Base-by-base conservation (phyloP, 768 basidiomycete genomes). In the Trametes meyenii region DNA sequence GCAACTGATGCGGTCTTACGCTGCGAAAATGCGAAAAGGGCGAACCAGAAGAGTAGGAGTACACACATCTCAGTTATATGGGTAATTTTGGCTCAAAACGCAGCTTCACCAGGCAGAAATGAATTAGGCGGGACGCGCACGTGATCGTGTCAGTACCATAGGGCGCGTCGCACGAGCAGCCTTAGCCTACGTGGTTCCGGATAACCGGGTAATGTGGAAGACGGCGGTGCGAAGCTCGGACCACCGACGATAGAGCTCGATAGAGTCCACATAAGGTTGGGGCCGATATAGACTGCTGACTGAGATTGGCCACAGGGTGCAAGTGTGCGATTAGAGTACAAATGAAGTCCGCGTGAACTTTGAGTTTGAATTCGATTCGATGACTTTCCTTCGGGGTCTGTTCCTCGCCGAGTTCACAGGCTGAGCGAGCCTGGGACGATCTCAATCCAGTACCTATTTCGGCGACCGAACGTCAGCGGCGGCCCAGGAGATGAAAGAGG, bases 391-490 rank as follows among this genome's bases (percentile, higher is more conserved):
- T 26, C 16, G 5, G 45, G 5, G n/a, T 57, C 55, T 11, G 8
- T 35, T 21, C n/a, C 29, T 29, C 19, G 35, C 19, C 11, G 11
- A 35, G 33, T 35, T 19, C 36, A 39, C 12, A 23, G 21, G 23
- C 48, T 60, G 58, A 26, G 58, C 35, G 59, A 48, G 44, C 43
- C 53, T 14, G 61, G 61, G 56, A 86, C 75, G 54, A 87, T 70
- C 72, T 86, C 85, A 48, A 87, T 73, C 85, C 84, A 86, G 70
- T 86, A 86, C 55, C 85, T 85, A 61, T 23, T 36, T 29, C 0
- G 29, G 29, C 29, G 29, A 33, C 8, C 46, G 56, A 45, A 46
- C 26, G 33, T 55, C 51, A 55, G 45, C 42, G 16, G 52, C 14
- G 12, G 24, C 29, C 39, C 33, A n/a, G 46, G 35, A n/a, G 17